phyloP scores from a whole-genome alignment of 371 early-diverging fungal species.

The Mortierella sp. region DNA sequence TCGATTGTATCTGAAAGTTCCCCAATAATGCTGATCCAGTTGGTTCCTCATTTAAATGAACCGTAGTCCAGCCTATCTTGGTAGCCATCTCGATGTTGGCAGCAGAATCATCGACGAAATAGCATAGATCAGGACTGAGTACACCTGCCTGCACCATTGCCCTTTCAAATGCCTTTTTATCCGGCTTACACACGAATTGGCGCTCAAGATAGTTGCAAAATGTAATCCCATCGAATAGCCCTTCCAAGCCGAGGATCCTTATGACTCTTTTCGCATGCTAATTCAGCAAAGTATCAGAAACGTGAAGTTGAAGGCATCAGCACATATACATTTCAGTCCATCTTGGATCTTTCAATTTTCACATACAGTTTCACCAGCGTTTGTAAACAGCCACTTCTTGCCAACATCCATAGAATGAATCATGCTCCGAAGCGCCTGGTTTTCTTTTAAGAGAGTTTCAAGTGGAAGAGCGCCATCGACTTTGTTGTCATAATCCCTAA shows the following conservation, averaged over 20 bases:
- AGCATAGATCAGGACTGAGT: slow-evolving; percentile 66
- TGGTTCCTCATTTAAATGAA: slow-evolving; percentile 71
- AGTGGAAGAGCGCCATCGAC: slow-evolving; percentile 83
- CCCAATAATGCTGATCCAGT: slow-evolving; percentile 59
- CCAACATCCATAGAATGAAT: slow-evolving; percentile 62
- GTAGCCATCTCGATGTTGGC: slow-evolving; percentile 76
- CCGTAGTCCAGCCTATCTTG: slow-evolving; percentile 78
- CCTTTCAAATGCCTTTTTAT: slow-evolving; percentile 63
- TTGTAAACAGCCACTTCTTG: slow-evolving; percentile 89
- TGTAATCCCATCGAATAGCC: slow-evolving; percentile 84
- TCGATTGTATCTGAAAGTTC: slow-evolving; percentile 66
- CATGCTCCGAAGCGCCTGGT: slow-evolving; percentile 74
- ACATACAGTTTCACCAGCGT: slow-evolving; percentile 74
- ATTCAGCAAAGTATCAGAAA: neutral
- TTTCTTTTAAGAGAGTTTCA: slow-evolving; percentile 70
- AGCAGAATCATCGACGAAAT: slow-evolving; percentile 84
- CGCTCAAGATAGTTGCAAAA: slow-evolving; percentile 80
- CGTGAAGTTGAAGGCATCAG: neutral
- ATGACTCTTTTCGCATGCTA: slow-evolving; percentile 80
- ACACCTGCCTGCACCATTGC: slow-evolving; percentile 82
- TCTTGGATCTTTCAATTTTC: neutral
- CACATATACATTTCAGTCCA: neutral
- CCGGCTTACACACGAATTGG: slow-evolving; percentile 86
- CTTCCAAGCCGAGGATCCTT: slow-evolving; percentile 70
- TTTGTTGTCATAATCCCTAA: slow-evolving; percentile 61